These are phyloP conservation scores for Bigelowiella natans DNA, from an alignment of 78 protist species.

Conservation along the genomic window DNA sequence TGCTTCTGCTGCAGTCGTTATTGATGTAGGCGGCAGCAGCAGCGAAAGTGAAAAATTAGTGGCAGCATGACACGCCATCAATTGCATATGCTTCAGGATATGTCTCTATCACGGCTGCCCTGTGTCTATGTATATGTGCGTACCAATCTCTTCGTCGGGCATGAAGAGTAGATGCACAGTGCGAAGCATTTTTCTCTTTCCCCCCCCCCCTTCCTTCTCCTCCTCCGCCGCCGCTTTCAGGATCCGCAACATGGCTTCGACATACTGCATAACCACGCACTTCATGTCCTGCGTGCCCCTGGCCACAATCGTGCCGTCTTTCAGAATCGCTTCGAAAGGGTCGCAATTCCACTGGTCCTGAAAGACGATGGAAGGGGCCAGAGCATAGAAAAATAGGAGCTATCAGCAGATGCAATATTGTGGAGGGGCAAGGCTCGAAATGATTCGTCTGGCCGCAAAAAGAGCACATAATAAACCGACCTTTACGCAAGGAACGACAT, in stretches of 20 bases:
- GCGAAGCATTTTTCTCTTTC: too few species aligned
- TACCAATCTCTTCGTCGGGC: background rate
- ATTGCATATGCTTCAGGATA: too few species aligned
- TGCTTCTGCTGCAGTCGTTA: too few species aligned
- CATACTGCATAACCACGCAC: background rate
- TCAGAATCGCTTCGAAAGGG: background rate
- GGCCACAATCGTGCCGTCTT: background rate
- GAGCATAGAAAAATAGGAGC: background rate
- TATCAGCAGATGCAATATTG: too few species aligned
- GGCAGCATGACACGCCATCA: too few species aligned
- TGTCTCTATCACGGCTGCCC: too few species aligned
- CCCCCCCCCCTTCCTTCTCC: too few species aligned
- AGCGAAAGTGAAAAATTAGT: too few species aligned
- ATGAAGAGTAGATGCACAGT: background rate
- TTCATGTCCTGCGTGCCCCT: background rate
- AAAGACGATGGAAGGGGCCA: background rate
- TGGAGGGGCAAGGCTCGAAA: too few species aligned
- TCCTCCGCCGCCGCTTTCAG: background rate
- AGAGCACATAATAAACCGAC: too few species aligned
- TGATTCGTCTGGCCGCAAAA: too few species aligned
- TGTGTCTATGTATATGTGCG: background rate
- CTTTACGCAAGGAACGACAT: background rate
- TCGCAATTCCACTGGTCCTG: background rate
- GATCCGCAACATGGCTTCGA: background rate
- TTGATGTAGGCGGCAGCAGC: too few species aligned